phyloP scores from a whole-genome alignment of 345 rosid genomes.

The Populus deltoides region DNA sequence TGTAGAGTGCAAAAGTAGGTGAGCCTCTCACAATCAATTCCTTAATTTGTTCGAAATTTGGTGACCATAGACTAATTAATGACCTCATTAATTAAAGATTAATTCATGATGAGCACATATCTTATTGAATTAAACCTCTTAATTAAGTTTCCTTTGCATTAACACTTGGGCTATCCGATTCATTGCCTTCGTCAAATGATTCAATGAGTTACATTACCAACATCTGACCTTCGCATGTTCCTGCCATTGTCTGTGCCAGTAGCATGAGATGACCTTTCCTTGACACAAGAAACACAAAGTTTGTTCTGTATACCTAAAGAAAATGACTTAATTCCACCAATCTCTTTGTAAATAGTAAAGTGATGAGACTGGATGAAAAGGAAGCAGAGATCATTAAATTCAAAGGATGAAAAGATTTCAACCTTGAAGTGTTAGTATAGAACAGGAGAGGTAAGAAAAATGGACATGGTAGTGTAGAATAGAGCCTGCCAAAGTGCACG shows the following conservation, averaged over 20 bases:
- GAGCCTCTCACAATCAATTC: neutral
- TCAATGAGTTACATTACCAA: neutral
- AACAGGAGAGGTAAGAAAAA: slow-evolving; percentile 8
- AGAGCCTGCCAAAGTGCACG: slow-evolving; percentile 11
- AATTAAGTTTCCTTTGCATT: neutral
- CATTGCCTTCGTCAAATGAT: neutral
- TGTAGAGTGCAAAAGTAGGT: neutral
- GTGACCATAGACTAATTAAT: neutral
- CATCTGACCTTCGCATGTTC: slow-evolving; percentile 26
- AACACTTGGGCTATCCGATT: neutral
- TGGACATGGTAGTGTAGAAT: slow-evolving; percentile 1
- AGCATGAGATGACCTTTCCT: slow-evolving; percentile 25
- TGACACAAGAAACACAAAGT: slow-evolving; percentile 15
- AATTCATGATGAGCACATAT: neutral
- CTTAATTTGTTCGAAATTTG: neutral
- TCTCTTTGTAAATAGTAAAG: neutral
- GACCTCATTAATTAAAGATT: neutral
- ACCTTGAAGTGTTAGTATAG: neutral
- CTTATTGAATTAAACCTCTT: neutral
- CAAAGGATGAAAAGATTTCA: neutral
- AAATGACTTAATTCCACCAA: neutral
- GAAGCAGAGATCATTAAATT: neutral
- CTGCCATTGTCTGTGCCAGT: slow-evolving; percentile 37
- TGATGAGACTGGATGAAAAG: neutral
- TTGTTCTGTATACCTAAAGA: slow-evolving; percentile 5